phyloP scores from a whole-genome alignment of 305 asterid genomes.

The Salvia sclarea region DNA sequence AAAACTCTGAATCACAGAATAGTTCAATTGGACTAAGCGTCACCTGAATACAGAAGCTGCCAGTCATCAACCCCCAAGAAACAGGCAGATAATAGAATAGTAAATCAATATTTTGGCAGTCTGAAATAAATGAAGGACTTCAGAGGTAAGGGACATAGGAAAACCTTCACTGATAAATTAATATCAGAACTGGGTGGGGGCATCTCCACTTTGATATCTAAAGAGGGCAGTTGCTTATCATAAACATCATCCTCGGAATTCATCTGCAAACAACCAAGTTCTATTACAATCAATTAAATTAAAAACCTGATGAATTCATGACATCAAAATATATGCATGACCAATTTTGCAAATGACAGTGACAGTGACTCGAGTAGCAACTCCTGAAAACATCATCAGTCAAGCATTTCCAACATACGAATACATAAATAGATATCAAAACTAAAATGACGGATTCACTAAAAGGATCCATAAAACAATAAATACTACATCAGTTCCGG shows the following conservation, averaged over 20 bases:
- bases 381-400: slow-evolving; percentile 12
- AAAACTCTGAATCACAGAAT: slow-evolving; percentile 57
- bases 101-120: slow-evolving; percentile 7
- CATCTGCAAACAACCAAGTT: slow-evolving; percentile 45
- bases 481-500: slow-evolving; percentile 8
- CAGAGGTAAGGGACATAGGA: slow-evolving; percentile 19
- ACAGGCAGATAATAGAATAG: slow-evolving; percentile 21
- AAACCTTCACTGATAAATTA: slow-evolving; percentile 71
- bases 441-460: slow-evolving; percentile 7
- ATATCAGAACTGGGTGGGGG: slow-evolving; percentile 48
- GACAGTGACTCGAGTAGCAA: slow-evolving; percentile 16
- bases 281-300: slow-evolving; percentile 17
- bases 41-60: slow-evolving; percentile 51
- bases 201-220: slow-evolving; percentile 65
- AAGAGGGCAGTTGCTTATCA: slow-evolving; percentile 53
- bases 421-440: slow-evolving; percentile 5
- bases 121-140: slow-evolving; percentile 16
- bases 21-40: slow-evolving; percentile 59
- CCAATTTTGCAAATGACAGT: neutral
- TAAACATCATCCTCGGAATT: slow-evolving; percentile 40
- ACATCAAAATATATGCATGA: slow-evolving; percentile 25
- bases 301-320: slow-evolving; percentile 17
- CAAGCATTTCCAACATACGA: slow-evolving; percentile 8
- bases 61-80: slow-evolving; percentile 30
- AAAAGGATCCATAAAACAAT: slow-evolving; percentile 2